Evolutionary conservation across 1,284 basidiomycete species (phyloP), one percentile per base, ranked within the genome.

Genomic region (Termitomyces sp.): DNA sequence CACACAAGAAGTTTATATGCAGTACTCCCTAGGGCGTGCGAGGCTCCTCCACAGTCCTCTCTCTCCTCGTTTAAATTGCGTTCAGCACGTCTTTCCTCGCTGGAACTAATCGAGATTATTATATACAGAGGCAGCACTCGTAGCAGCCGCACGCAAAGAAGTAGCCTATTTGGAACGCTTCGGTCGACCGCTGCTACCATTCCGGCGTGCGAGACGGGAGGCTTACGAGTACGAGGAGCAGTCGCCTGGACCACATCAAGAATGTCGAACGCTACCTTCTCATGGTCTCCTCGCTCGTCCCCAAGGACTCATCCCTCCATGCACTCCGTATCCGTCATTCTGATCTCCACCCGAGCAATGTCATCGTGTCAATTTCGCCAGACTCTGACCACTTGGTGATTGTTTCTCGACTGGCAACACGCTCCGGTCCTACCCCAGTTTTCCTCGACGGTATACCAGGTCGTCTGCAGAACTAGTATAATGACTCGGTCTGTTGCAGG

Each of bases 81-180:
- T 42, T 21, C 13, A 42, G 26, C 41, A 13, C 24, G 24, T 42
- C 41, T 42, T 26, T 42, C 41, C 41, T 7, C 21, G 21, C 41
- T 10, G 34, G 34, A 37, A 16, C 16, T 37, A 72, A 66, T 62
- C 30, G 31, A 66, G 70, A 48, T 46, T 57, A 63, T 53, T 57
- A 62, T 60, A 68, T 67, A 80, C 70, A 35, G 72, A 80, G 62
- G 72, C 70, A 67, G 72, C 66, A 11, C 76, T 81, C 58, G 65
- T 62, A 69, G 56, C 56, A 69, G 71, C 48, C 59, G 78, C 78
- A 1, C 49, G 55, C 40, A 81, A 81, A 66, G 79, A 82, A 65
- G 53, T 73, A 5, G 76, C 76, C 3, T 79, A 78, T 65, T 65
- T 81, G 50, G 43, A 72, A 52, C 67, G 61, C 55, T 81, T 80